Percentiles rank a stretch among this genome's conserved stretches.
Evolutionary conservation across 768 basidiomycete genomes (phyloP).

Genomic region (Tylopilus sp.): DNA sequence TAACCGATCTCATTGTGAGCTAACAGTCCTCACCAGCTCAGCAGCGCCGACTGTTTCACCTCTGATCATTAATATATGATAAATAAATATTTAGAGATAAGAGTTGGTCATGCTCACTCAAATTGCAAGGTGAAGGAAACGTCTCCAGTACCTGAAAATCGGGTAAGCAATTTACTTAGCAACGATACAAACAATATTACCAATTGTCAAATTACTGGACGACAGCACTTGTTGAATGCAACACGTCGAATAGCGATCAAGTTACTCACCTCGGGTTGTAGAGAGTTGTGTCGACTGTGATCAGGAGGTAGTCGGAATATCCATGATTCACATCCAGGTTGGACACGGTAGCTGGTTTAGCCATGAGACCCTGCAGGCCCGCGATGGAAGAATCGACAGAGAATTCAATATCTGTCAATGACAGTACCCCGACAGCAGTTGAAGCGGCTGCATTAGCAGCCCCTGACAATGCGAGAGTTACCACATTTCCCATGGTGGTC

Average conservation of each 20-base stretch:
- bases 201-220: slow-evolving; percentile 38
- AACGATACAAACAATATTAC: slow-evolving; percentile 2
- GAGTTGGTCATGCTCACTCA: slow-evolving; percentile 35
- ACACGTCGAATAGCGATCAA: background rate
- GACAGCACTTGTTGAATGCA: background rate
- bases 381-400: slow-evolving; percentile 54
- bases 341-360: slow-evolving; percentile 52
- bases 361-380: slow-evolving; percentile 62
- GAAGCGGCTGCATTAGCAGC: slow-evolving; percentile 52
- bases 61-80: slow-evolving; percentile 29
- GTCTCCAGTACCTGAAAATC: slow-evolving; percentile 56
- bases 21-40: slow-evolving; percentile 41
- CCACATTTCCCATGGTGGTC: slow-evolving; percentile 46
- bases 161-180: slow-evolving; percentile 30
- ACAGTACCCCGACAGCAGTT: slow-evolving; percentile 64
- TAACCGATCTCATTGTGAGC: background rate
- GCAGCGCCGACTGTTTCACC: slow-evolving; percentile 55
- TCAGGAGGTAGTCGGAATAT: slow-evolving; percentile 62
- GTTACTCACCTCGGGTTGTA: slow-evolving; percentile 60
- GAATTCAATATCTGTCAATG: slow-evolving; percentile 55
- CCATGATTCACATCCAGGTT: slow-evolving; percentile 67
- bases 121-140: slow-evolving; percentile 60
- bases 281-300: slow-evolving; percentile 56
- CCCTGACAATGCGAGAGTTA: slow-evolving; percentile 53
- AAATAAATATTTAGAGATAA: background rate